Evolutionary conservation across 2,329 filamentous ascomycete species (phyloP).

Genomic region (Aspergillus fructus): DNA sequence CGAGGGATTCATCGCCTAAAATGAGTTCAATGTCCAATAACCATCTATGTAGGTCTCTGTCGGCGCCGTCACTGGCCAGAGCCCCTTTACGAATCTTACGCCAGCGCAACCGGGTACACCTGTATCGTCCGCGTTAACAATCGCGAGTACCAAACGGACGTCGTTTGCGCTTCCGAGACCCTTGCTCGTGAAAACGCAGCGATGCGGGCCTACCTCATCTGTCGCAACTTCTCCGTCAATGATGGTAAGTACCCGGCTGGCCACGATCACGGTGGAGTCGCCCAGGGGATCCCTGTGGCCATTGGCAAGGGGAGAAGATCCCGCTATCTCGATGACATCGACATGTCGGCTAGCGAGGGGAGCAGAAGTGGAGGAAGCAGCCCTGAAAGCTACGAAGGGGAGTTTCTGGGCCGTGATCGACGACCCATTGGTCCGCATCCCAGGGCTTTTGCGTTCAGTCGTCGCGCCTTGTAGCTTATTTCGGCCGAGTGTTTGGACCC

Average conservation of each 20-base stretch:
- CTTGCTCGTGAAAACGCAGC: conserved; percentile 91
- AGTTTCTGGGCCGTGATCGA: conserved; percentile 22
- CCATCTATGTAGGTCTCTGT: conserved; percentile 71
- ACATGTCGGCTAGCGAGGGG: conserved; percentile 41
- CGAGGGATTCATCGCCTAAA: conserved; percentile 1
- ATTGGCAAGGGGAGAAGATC: conserved; percentile 60
- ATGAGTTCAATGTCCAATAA: conserved; percentile 34
- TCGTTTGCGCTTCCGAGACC: conserved; percentile 75
- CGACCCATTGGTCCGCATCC: conserved; percentile 19
- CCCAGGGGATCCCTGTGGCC: conserved; percentile 63
- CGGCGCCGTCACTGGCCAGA: conserved; percentile 91
- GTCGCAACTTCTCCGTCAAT: conserved; percentile 95
- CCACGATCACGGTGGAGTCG: conserved; percentile 53
- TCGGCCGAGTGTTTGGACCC: neutral
- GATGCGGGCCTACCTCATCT: conserved; percentile 96
- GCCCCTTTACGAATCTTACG: conserved; percentile 82
- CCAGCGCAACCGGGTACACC: conserved; percentile 71
- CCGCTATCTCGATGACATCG: conserved; percentile 50
- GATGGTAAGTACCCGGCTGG: conserved; percentile 76
- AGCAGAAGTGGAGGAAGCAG: conserved; percentile 58
- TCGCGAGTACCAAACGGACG: conserved; percentile 90
- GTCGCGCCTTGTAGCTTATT: conserved; percentile 10
- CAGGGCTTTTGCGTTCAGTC: conserved; percentile 27
- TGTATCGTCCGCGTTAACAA: conserved; percentile 95
- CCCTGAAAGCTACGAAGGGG: conserved; percentile 40